These are phyloP conservation scores for Trichoderma atroviride DNA, from an alignment of 2,329 filamentous ascomycete genomes.

Conservation along the genomic window DNA sequence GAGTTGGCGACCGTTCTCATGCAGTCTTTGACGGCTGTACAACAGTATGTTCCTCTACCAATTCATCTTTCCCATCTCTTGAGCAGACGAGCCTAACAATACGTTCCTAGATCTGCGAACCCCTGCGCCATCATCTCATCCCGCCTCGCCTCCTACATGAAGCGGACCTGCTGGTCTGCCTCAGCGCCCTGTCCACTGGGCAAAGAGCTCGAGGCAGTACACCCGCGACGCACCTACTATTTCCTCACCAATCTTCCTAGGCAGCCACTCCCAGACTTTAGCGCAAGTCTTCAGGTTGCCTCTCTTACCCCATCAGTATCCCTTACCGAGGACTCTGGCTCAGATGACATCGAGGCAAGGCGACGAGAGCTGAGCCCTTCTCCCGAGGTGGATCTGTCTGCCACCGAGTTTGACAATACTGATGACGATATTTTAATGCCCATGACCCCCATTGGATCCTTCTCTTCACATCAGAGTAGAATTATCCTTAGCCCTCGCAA, in stretches of 20 bases:
- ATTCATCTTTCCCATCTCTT: conserved; percentile 23
- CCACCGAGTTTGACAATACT: conserved; percentile 78
- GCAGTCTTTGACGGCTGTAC: conserved; percentile 76
- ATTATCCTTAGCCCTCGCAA: conserved; percentile 56
- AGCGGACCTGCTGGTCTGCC: conserved; percentile 79
- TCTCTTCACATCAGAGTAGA: conserved; percentile 53
- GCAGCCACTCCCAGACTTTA: conserved; percentile 69
- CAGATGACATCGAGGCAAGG: conserved; percentile 73
- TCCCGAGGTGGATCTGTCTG: conserved; percentile 89
- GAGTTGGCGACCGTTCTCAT: conserved; percentile 83
- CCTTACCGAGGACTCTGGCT: conserved; percentile 49
- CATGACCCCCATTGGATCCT: conserved; percentile 64
- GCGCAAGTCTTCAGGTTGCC: conserved; percentile 43
- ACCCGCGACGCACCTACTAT: conserved; percentile 94
- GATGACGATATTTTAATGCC: conserved; percentile 63
- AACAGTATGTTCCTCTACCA: conserved; percentile 71
- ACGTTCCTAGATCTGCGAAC: conserved; percentile 77
- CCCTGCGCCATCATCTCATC: conserved; percentile 95
- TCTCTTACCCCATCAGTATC: conserved; percentile 86
- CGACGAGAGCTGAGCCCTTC: conserved; percentile 79
- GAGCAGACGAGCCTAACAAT: conserved; percentile 34
- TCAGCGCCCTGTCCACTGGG: conserved; percentile 81
- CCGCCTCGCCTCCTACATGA: conserved; percentile 84
- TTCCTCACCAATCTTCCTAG: conserved; percentile 88
- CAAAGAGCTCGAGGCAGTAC: conserved; percentile 89